A percentile compares a stretch with the other conserved stretches of the same genome.
These are phyloP conservation scores for Trichosporon asahii DNA, from an alignment of 1,284 basidiomycete species.

Conservation along the genomic window DNA sequence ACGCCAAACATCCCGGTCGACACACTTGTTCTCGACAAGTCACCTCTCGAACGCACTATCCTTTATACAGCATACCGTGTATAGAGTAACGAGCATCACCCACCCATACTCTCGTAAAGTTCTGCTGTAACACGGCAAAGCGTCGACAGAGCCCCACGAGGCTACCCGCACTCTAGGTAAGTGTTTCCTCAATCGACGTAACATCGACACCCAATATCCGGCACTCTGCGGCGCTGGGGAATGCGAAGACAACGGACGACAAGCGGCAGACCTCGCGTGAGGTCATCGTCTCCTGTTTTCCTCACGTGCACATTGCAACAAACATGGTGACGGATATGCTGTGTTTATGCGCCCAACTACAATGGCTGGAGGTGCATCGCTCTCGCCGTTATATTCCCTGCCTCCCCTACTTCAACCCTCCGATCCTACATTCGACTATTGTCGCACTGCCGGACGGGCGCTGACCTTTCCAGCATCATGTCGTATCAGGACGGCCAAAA, in stretches of 20 bases:
- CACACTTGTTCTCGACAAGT: background rate
- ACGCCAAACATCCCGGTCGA: background rate
- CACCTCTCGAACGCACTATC: background rate
- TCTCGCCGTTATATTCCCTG: too few relatives aligned
- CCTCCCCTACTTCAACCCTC: too few relatives aligned
- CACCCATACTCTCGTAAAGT: background rate
- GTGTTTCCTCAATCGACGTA: background rate
- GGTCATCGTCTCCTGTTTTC: background rate
- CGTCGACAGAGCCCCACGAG: background rate
- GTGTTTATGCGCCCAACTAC: background rate
- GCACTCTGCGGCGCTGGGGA: background rate
- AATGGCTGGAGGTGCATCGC: background rate
- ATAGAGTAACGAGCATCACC: background rate
- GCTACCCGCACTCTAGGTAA: background rate
- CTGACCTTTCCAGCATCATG: conserved; percentile 14
- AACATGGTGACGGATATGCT: background rate
- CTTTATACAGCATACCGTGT: background rate
- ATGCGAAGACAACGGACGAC: background rate
- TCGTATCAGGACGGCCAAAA: conserved; percentile 22
- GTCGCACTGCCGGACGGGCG: background rate
- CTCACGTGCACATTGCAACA: background rate
- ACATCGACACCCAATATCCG: background rate
- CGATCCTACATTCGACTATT: background rate
- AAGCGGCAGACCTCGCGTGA: background rate
- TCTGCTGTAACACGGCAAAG: background rate